Conservation (phyloP, 371 early-diverging fungal species). For the Saksenaea oblongispora region DNA sequence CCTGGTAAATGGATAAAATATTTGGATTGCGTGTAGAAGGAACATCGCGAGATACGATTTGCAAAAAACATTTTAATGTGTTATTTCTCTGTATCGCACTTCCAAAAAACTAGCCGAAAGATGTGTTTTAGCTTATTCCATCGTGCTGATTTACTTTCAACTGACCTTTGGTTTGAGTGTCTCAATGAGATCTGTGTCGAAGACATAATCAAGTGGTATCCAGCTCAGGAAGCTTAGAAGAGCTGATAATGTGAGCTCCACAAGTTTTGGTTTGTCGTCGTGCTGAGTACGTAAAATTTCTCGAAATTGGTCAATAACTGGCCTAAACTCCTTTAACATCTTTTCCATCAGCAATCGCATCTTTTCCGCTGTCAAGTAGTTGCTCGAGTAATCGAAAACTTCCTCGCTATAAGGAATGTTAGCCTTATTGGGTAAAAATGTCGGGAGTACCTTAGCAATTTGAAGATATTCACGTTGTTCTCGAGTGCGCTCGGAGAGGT, state of each 20-base stretch:
- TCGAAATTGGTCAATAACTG: conserved; percentile 88
- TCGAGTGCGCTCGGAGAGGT: conserved; percentile 86
- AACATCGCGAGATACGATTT: conserved; percentile 29
- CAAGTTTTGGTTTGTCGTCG: conserved; percentile 73
- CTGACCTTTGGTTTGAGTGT: conserved; percentile 69
- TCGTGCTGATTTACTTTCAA: not conserved
- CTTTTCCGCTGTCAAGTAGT: conserved; percentile 90
- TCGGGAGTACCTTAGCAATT: conserved; percentile 87
- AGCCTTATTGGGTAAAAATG: no score
- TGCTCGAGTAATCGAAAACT: conserved; percentile 92
- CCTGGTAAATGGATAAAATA: not conserved
- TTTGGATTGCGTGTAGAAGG: conserved; percentile 54
- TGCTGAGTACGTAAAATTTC: conserved; percentile 77
- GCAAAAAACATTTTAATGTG: not conserved
- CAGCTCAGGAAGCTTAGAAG: conserved; percentile 89
- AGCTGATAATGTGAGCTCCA: conserved; percentile 81
- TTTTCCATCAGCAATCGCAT: conserved; percentile 81
- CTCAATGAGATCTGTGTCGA: conserved; percentile 85
- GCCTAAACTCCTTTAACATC: conserved; percentile 88
- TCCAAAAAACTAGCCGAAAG: not conserved
- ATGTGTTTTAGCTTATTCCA: not conserved
- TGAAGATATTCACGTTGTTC: conserved; percentile 96
- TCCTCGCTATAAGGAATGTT: conserved; percentile 73
- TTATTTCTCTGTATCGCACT: not conserved
- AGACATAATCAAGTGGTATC: conserved; percentile 95